Percentiles rank a stretch among this genome's conserved stretches.
Evolutionary conservation across 352 stramenopile genomes (phyloP).

Genomic region (Phytophthora sp.): DNA sequence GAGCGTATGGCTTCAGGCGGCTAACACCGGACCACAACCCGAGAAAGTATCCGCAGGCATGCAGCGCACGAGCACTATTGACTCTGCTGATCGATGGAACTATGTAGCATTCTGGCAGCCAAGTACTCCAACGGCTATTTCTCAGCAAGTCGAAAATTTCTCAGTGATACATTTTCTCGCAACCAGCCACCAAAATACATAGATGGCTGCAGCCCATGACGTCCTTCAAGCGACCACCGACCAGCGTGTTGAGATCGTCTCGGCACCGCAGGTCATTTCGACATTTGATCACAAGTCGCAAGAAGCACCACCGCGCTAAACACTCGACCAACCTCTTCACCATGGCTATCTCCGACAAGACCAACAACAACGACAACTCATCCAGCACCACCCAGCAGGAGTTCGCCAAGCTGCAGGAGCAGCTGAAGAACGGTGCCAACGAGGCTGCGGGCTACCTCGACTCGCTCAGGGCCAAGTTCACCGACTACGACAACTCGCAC

Average conservation of each 20-base stretch:
- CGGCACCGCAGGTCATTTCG: slow-evolving; percentile 3
- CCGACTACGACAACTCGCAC: slow-evolving; percentile 50
- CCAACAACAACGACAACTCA: slow-evolving; percentile 12
- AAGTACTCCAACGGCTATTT: too few relatives aligned
- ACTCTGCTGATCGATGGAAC: too few relatives aligned
- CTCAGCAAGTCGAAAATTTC: slow-evolving; percentile 16
- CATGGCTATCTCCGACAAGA: slow-evolving; percentile 36
- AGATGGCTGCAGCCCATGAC: background rate
- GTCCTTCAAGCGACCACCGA: slow-evolving; percentile 4
- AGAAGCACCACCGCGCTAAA: slow-evolving; percentile 1
- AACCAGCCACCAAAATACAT: slow-evolving; percentile 9
- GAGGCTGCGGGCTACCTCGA: slow-evolving; percentile 41
- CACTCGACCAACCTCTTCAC: background rate
- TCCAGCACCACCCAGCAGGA: slow-evolving; percentile 36
- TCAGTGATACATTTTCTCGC: slow-evolving; percentile 21
- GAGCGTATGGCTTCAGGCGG: background rate
- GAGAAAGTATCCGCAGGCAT: too few relatives aligned
- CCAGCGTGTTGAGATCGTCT: too few relatives aligned
- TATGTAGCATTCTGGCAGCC: too few relatives aligned
- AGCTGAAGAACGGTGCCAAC: slow-evolving; percentile 34
- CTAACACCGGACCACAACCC: background rate
- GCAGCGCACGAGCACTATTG: too few relatives aligned
- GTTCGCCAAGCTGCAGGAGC: slow-evolving; percentile 40
- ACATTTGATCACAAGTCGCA: slow-evolving; percentile 18
- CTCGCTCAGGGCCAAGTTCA: slow-evolving; percentile 46